These are phyloP conservation scores for Tetrahymena borealis DNA, from an alignment of 73 alveolate genomes.

Conservation along the genomic window DNA sequence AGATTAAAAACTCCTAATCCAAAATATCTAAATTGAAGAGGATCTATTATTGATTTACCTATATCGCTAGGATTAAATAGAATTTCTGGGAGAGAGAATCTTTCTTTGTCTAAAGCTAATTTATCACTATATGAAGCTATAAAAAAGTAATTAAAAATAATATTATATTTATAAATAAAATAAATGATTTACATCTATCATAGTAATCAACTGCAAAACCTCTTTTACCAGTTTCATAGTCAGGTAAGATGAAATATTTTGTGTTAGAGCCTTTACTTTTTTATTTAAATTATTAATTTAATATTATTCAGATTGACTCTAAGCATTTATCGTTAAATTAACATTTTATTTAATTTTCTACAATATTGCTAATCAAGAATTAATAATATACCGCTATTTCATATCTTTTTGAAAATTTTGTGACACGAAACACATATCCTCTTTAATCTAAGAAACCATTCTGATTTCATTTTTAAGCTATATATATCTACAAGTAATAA, in stretches of 20 bases:
- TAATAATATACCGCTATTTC: slow-evolving; percentile 13
- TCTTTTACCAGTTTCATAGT: slow-evolving; percentile 12
- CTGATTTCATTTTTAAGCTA: slow-evolving; percentile 13
- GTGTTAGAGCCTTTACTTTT: background rate
- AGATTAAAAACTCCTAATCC: background rate
- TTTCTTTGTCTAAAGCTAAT: slow-evolving; percentile 19
- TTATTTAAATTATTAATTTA: background rate
- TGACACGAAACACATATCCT: slow-evolving; percentile 11
- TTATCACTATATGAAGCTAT: slow-evolving; percentile 18
- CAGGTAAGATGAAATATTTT: slow-evolving; percentile 26
- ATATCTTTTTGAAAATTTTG: slow-evolving; percentile 19
- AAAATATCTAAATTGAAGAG: background rate
- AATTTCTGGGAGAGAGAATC: slow-evolving; percentile 32
- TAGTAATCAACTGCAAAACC: slow-evolving; percentile 29
- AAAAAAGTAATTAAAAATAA: background rate
- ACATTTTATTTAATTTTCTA: too few relatives aligned
- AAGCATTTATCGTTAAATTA: background rate
- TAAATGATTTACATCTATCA: background rate
- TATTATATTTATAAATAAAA: background rate
- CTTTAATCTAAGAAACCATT: slow-evolving; percentile 25
- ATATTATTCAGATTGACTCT: background rate
- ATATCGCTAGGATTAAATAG: slow-evolving; percentile 19
- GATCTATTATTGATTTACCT: background rate
- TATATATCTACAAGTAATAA: slow-evolving; percentile 18
- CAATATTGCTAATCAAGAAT: too few relatives aligned